phyloP scores from a whole-genome alignment of 768 basidiomycete genomes.

The Pisolithus marmoratus region DNA sequence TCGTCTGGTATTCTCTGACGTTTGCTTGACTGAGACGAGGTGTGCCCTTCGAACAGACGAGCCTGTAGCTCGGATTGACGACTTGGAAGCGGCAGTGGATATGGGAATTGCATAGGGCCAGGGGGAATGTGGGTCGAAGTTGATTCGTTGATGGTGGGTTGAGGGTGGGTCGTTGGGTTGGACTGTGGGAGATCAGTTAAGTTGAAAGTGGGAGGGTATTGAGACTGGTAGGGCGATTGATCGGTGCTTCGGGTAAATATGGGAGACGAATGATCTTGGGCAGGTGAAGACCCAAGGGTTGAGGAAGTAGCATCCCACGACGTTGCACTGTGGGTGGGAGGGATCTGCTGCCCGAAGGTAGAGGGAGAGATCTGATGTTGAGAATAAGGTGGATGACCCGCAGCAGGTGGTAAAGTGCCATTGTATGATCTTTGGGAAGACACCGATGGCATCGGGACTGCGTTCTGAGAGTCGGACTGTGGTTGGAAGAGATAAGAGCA shows the following conservation, averaged over 20 bases:
- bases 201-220: constrained; percentile 6
- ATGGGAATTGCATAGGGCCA: constrained; percentile 28
- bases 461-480: background rate
- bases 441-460: constrained; percentile 10
- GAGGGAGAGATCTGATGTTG: constrained; percentile 9
- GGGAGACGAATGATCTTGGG: constrained; percentile 6
- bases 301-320: constrained; percentile 13
- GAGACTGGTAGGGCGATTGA: constrained; percentile 13
- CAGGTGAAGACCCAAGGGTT: constrained; percentile 8
- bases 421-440: constrained; percentile 1
- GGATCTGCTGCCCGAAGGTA: constrained; percentile 4
- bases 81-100: constrained; percentile 21
- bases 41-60: constrained; percentile 15
- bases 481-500: constrained; percentile 13
- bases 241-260: constrained; percentile 8
- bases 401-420: background rate
- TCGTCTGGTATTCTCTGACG: constrained; percentile 18
- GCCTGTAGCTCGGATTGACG: constrained; percentile 26
- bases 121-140: constrained; percentile 13
- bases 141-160: constrained; percentile 1
- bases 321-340: constrained; percentile 5
- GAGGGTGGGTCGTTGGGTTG: constrained; percentile 5
- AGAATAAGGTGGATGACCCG: constrained; percentile 7
- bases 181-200: constrained; percentile 7
- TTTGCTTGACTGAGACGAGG: constrained; percentile 10